These are phyloP conservation scores for Mortierella sp. DNA, from an alignment of 371 early-diverging fungal genomes.

Conservation along the genomic window DNA sequence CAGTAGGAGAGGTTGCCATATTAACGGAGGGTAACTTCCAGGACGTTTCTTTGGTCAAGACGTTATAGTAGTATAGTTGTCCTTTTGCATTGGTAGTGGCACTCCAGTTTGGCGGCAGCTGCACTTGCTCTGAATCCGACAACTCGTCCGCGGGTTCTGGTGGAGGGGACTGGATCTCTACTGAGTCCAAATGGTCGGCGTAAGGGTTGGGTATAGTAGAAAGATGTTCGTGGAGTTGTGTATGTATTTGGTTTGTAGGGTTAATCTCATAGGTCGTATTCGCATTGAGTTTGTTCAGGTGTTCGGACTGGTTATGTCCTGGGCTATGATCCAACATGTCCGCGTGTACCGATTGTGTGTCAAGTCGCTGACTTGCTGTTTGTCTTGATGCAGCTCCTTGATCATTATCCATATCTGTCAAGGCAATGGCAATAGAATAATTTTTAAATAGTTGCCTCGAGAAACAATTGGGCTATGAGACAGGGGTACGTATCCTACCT, in stretches of 20 bases:
- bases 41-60: constrained; percentile 44
- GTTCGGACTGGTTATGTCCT: neutral
- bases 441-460: neutral
- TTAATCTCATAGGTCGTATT: neutral
- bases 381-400: neutral
- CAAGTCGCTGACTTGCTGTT: neutral
- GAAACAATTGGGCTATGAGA: neutral
- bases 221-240: neutral
- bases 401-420: neutral
- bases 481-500: constrained; percentile 18
- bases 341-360: neutral
- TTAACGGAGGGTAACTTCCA: constrained; percentile 37
- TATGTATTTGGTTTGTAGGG: neutral
- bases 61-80: constrained; percentile 48
- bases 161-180: constrained; percentile 27
- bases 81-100: constrained; percentile 40
- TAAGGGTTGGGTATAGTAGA: neutral
- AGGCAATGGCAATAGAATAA: neutral
- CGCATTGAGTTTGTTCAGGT: neutral
- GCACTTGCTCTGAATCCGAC: constrained; percentile 36
- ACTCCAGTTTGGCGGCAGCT: constrained; percentile 48
- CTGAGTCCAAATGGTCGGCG: neutral
- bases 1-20: neutral
- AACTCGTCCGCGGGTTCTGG: constrained; percentile 32
- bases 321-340: neutral